Evolutionary conservation across 805 yeast species (phyloP).

Genomic region (Phaffomyces opuntiae): DNA sequence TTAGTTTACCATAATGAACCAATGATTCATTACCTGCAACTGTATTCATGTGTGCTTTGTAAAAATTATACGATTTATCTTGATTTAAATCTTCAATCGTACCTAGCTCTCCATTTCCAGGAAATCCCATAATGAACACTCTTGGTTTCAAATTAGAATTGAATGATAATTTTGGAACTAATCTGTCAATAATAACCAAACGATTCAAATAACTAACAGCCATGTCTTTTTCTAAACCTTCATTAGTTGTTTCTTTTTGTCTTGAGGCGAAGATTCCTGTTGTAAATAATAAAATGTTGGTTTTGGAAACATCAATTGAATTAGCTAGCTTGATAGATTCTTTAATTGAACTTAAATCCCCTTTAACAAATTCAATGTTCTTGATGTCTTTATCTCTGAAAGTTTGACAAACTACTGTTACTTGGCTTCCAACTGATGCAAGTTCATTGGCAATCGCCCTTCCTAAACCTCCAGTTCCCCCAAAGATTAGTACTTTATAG

Average conservation of each 20-base stretch:
- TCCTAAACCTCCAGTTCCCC: slow-evolving; percentile 37
- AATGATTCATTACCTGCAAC: slow-evolving; percentile 38
- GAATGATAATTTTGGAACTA: slow-evolving; percentile 21
- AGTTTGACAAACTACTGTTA: slow-evolving; percentile 31
- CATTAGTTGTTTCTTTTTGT: slow-evolving; percentile 27
- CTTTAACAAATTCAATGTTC: slow-evolving; percentile 26
- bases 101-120: slow-evolving; percentile 30
- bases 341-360: slow-evolving; percentile 28
- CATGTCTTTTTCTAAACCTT: slow-evolving; percentile 33
- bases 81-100: slow-evolving; percentile 29
- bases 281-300: slow-evolving; percentile 29
- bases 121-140: slow-evolving; percentile 33
- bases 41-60: slow-evolving; percentile 31
- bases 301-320: slow-evolving; percentile 15
- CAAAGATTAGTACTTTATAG: slow-evolving; percentile 22
- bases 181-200: slow-evolving; percentile 23
- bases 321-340: slow-evolving; percentile 21
- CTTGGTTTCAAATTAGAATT: slow-evolving; percentile 20
- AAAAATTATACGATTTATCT: slow-evolving; percentile 24
- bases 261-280: slow-evolving; percentile 33
- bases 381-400: slow-evolving; percentile 24
- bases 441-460: slow-evolving; percentile 25
- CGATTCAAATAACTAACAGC: slow-evolving; percentile 34
- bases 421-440: slow-evolving; percentile 25
- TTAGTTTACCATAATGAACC: slow-evolving; percentile 20